Evolutionary conservation across 768 basidiomycete species (phyloP).

Genomic region (Termitomyces sp.): DNA sequence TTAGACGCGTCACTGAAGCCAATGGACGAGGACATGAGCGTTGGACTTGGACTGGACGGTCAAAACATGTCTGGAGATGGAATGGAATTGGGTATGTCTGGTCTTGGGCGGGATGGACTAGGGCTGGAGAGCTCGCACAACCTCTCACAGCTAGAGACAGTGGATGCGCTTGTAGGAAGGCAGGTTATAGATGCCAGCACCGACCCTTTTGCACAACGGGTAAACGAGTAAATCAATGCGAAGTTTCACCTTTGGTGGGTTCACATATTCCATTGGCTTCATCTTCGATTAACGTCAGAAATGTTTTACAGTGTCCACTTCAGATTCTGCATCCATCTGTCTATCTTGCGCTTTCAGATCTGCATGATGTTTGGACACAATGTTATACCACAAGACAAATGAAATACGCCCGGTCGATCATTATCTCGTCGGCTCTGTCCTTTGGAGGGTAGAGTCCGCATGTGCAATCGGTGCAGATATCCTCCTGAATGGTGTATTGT

Average conservation of each 20-base stretch:
- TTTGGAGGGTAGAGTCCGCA: slow-evolving; percentile 29
- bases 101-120: slow-evolving; percentile 60
- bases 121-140: slow-evolving; percentile 47
- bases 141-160: slow-evolving; percentile 48
- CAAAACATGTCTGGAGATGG: slow-evolving; percentile 29
- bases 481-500: slow-evolving; percentile 18
- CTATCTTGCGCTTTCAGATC: not conserved
- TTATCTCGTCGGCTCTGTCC: slow-evolving; percentile 18
- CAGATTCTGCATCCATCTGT: not conserved
- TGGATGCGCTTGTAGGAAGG: slow-evolving; percentile 52
- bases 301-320: not conserved
- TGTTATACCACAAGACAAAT: not conserved
- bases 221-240: slow-evolving; percentile 5
- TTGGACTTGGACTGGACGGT: slow-evolving; percentile 29
- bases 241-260: not conserved
- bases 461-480: slow-evolving; percentile 22
- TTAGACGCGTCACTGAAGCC: slow-evolving; percentile 54
- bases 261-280: not conserved
- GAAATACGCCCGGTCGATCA: not conserved
- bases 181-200: slow-evolving; percentile 50
- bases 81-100: slow-evolving; percentile 56
- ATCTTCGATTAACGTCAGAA: not conserved
- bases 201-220: slow-evolving; percentile 50
- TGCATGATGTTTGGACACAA: not conserved
- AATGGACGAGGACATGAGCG: slow-evolving; percentile 40